Conservation (phyloP, 495 filamentous ascomycete species). For the Endocarpon pusillum region DNA sequence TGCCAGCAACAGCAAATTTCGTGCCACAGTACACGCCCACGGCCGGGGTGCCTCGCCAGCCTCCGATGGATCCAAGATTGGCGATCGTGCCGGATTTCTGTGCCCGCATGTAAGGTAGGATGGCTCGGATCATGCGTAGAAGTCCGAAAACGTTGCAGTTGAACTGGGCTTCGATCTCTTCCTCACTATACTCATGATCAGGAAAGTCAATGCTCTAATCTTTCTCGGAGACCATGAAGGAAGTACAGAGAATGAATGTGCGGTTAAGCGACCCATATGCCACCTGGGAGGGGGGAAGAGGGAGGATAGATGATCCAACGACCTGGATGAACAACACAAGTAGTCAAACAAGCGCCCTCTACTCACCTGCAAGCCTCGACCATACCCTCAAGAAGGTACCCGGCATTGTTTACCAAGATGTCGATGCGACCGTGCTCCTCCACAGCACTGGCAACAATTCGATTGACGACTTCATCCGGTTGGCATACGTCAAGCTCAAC, state of each 20-base stretch:
- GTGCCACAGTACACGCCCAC: slow-evolving; percentile 31
- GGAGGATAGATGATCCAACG: no score
- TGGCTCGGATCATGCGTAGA: slow-evolving; percentile 26
- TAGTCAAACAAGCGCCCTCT: background rate
- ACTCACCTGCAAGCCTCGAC: slow-evolving; percentile 9
- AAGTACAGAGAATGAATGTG: no score
- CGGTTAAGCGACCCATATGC: no score
- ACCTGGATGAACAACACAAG: background rate
- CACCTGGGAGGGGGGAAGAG: no score
- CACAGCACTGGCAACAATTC: slow-evolving; percentile 19
- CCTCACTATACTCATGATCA: no score
- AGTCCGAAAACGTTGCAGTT: slow-evolving; percentile 34
- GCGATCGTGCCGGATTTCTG: slow-evolving; percentile 24
- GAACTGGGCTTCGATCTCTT: slow-evolving; percentile 21
- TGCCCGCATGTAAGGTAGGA: slow-evolving; percentile 30
- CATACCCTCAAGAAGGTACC: slow-evolving; percentile 16
- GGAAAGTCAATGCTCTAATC: no score
- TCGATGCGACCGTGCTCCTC: slow-evolving; percentile 24
- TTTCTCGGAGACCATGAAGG: no score
- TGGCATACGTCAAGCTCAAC: slow-evolving; percentile 23
- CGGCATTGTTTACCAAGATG: slow-evolving; percentile 37
- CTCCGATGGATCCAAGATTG: slow-evolving; percentile 30
- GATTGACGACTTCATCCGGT: slow-evolving; percentile 13
- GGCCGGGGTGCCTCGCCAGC: slow-evolving; percentile 20
- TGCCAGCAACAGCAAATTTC: slow-evolving; percentile 32